These are phyloP conservation scores for Plantago elongata DNA, from an alignment of 257 asterid species.

Conservation along the genomic window DNA sequence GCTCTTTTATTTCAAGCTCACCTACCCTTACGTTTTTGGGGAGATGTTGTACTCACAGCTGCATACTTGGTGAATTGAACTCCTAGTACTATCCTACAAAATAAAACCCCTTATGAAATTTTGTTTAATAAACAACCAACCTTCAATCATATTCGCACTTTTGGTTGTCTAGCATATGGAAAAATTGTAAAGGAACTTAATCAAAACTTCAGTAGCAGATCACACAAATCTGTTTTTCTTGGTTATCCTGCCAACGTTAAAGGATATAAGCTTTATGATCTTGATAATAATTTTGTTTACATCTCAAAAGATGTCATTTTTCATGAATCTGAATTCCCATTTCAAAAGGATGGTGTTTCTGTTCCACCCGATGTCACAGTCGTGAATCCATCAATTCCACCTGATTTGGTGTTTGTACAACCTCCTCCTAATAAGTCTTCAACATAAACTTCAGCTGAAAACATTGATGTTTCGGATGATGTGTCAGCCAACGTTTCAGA, in stretches of 20 bases:
- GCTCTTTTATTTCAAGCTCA: neutral
- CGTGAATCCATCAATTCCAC: too few relatives aligned
- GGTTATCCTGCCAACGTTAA: neutral
- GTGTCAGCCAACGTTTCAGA: too few relatives aligned
- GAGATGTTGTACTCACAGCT: neutral
- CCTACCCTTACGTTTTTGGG: slow-evolving; percentile 1
- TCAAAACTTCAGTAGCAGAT: neutral
- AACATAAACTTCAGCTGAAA: too few relatives aligned
- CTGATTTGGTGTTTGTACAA: too few relatives aligned
- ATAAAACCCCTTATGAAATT: neutral
- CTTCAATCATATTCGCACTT: neutral
- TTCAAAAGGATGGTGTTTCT: neutral
- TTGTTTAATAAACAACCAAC: neutral
- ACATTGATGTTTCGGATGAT: too few relatives aligned
- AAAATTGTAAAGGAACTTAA: neutral
- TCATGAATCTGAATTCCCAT: neutral
- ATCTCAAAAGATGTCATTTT: neutral
- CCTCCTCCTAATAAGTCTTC: too few relatives aligned
- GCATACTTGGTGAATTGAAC: neutral
- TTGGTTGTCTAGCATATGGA: neutral
- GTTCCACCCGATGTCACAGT: too few relatives aligned
- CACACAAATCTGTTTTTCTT: neutral
- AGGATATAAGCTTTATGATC: neutral
- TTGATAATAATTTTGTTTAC: neutral
- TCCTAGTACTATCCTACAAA: neutral